phyloP scores from a whole-genome alignment of 1,284 basidiomycete genomes.

The Ceratorhiza oryzae-sativae region DNA sequence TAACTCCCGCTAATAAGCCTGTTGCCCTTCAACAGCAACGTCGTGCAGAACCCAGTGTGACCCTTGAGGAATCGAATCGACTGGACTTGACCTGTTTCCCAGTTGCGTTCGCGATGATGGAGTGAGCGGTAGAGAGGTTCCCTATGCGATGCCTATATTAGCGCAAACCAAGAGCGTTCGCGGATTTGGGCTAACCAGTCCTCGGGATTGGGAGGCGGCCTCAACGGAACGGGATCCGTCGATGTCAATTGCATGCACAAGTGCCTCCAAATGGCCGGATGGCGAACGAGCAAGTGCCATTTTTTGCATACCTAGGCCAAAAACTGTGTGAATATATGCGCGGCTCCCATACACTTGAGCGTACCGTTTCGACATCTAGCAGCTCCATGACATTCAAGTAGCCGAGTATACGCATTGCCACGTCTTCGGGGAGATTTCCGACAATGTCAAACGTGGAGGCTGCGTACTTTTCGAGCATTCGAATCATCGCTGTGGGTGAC shows the following conservation, averaged over 20 bases:
- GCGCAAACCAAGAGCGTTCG: not conserved
- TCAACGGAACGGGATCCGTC: slow-evolving; percentile 72
- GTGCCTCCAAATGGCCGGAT: slow-evolving; percentile 78
- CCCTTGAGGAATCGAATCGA: slow-evolving; percentile 78
- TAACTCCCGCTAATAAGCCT: slow-evolving; percentile 87
- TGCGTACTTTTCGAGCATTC: slow-evolving; percentile 81
- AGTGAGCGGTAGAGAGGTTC: slow-evolving; percentile 80
- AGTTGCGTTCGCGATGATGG: slow-evolving; percentile 87
- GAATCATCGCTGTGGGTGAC: slow-evolving; percentile 63
- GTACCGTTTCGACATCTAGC: slow-evolving; percentile 62
- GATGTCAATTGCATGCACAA: slow-evolving; percentile 77
- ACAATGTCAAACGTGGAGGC: slow-evolving; percentile 83
- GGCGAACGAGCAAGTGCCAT: slow-evolving; percentile 73
- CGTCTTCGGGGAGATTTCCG: slow-evolving; percentile 70
- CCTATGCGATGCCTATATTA: slow-evolving; percentile 53
- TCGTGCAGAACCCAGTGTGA: slow-evolving; percentile 89
- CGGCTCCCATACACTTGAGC: slow-evolving; percentile 44
- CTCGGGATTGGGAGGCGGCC: slow-evolving; percentile 65
- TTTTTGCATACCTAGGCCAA: slow-evolving; percentile 69
- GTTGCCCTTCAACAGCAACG: slow-evolving; percentile 73
- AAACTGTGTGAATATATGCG: slow-evolving; percentile 38
- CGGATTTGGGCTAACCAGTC: slow-evolving; percentile 64
- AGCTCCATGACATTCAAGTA: slow-evolving; percentile 71
- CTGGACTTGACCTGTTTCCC: slow-evolving; percentile 78
- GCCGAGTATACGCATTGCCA: slow-evolving; percentile 71